These are phyloP conservation scores for Phlyctochytrium planicorne DNA, from an alignment of 192 early-diverging fungal species.

Conservation along the genomic window DNA sequence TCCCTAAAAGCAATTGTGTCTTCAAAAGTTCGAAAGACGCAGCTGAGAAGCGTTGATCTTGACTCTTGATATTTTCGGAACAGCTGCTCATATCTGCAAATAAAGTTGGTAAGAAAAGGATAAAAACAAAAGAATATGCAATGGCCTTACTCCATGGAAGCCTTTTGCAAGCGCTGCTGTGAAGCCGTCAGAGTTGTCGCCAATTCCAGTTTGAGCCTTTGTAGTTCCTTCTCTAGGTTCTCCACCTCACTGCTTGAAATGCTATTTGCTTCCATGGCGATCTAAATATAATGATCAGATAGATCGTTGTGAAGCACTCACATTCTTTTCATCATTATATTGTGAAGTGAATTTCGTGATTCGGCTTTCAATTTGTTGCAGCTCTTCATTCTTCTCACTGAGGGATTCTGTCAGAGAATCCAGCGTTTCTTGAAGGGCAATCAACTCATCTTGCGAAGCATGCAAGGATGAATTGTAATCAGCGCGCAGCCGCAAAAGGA, in stretches of 20 bases:
- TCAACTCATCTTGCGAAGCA: slow-evolving; percentile 35
- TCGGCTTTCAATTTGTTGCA: slow-evolving; percentile 32
- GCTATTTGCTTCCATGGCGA: slow-evolving; percentile 24
- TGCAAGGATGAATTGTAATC: slow-evolving; percentile 37
- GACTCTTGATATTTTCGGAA: slow-evolving; percentile 20
- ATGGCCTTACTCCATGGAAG: slow-evolving; percentile 26
- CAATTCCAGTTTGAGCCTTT: slow-evolving; percentile 36
- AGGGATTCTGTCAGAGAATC: slow-evolving; percentile 37
- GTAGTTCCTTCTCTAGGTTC: slow-evolving; percentile 38
- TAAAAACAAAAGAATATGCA: slow-evolving; percentile 11
- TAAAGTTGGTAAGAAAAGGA: not conserved
- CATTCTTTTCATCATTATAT: slow-evolving; percentile 51
- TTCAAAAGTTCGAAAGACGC: slow-evolving; percentile 34
- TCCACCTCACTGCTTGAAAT: slow-evolving; percentile 36
- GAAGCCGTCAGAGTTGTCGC: slow-evolving; percentile 21
- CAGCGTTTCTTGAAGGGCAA: slow-evolving; percentile 46
- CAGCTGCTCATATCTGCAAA: slow-evolving; percentile 36
- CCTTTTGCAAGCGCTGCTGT: slow-evolving; percentile 33
- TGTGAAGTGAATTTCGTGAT: slow-evolving; percentile 35
- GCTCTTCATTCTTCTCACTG: slow-evolving; percentile 44
- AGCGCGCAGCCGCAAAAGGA: slow-evolving; percentile 26
- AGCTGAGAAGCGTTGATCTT: slow-evolving; percentile 25
- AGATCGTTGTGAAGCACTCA: slow-evolving; percentile 12
- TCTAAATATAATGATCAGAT: not conserved
- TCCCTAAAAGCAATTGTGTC: slow-evolving; percentile 42